phyloP scores from a whole-genome alignment of 805 yeast species.

The Cyberlindnera veronae region DNA sequence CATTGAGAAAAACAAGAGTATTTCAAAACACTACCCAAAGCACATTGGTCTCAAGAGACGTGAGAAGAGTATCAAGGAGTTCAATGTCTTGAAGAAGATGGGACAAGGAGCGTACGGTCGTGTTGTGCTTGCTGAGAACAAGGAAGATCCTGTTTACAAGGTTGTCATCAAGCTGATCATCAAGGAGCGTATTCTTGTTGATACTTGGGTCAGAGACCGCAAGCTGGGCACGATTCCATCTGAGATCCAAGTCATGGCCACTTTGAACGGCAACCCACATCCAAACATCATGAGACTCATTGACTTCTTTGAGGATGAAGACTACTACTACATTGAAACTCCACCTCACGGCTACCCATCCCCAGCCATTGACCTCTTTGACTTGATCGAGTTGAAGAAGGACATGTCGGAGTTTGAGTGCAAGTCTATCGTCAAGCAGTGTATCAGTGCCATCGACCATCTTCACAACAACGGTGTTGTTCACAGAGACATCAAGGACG shows the following conservation, averaged over 20 bases:
- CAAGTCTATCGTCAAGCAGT: conserved; percentile 72
- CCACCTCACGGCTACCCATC: conserved; percentile 80
- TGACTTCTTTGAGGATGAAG: conserved; percentile 91
- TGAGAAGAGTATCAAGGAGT: conserved; percentile 68
- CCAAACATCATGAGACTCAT: conserved; percentile 81
- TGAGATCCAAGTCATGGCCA: conserved; percentile 92
- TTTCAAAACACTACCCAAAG: conserved; percentile 37
- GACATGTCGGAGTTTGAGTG: conserved; percentile 80
- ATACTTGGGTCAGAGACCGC: conserved; percentile 95
- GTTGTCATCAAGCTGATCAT: conserved; percentile 86
- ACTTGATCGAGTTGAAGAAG: conserved; percentile 80
- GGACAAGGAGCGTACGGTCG: conserved; percentile 98
- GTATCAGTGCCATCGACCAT: conserved; percentile 75
- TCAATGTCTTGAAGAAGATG: conserved; percentile 66
- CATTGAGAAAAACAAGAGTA: conserved; percentile 34
- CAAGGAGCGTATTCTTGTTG: conserved; percentile 89
- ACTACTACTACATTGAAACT: conserved; percentile 86
- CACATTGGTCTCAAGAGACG: conserved; percentile 67
- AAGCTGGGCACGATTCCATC: conserved; percentile 89
- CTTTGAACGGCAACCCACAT: conserved; percentile 73
- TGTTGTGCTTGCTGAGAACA: conserved; percentile 75
- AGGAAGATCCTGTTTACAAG: conserved; percentile 55
- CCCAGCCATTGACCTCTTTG: conserved; percentile 92
- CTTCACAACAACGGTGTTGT: conserved; percentile 83
- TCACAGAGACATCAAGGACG: conserved; percentile 94